Base-by-base conservation (phyloP, 495 filamentous ascomycete species). In the Neurospora sp. region DNA sequence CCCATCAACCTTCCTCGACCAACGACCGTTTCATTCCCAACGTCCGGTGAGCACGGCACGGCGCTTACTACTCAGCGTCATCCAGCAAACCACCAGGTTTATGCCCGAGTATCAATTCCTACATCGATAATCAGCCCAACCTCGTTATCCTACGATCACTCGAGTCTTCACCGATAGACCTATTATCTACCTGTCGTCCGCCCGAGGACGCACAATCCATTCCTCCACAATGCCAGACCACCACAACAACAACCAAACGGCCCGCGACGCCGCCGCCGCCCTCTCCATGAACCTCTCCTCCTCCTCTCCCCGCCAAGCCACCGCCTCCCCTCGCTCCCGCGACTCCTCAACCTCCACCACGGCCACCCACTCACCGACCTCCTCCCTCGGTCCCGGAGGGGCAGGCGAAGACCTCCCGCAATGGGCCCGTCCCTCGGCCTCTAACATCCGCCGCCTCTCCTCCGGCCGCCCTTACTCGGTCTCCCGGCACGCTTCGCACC, bases 161-260 rank as follows among this genome's bases (percentile, higher is more conserved):
- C 48, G 20, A 46, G 18, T 20, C n/a, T 59, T 65, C 27, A 65
- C 53, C 53, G 27, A 65, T 65, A 35, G 27, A 65, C 27, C 20
- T 27, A 27, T 20, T 22, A 27, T 6, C 3, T 35, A 65, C 3
- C 22, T 46, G 40, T 22, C 69, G 48, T 59, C 48, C 5, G 3
- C 44, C 44, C n/a, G 18, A 48, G 1, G 44, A 27, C 48, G 3
- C 46, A 44, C 20, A 59, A 14, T 27, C 12, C 27, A 16, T 16
- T 31, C 35, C 35, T 37, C 35, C 35, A 76, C 71, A 11, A 81
- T 81, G 80, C 77, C 77, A 38, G 75, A 81, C 74, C 77, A 44
- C 18, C 2, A 53, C n/a, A 59, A 59, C 6, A 61, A 61, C 20
- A 61, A 35, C 22, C 53, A 65, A 27, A 65, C 53, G 27, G 53